phyloP scores from a whole-genome alignment of 202 grass and related monocot genomes.

The Hordeum pubiflorum region DNA sequence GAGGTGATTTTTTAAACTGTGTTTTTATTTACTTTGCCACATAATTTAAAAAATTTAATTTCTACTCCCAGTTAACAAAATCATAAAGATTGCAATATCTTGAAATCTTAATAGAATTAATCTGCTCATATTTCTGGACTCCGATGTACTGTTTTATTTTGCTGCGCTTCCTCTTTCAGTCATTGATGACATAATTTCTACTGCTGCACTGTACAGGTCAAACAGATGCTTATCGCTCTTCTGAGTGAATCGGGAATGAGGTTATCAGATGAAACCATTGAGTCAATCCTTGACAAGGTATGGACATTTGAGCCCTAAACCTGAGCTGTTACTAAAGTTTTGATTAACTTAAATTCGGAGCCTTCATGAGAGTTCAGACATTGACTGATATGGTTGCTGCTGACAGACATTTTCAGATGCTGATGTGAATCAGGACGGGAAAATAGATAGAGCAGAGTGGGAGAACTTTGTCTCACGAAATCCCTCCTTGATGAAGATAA shows the following conservation, averaged over 20 bases:
- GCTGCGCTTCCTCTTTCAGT: background rate
- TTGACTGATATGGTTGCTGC: background rate
- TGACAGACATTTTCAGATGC: constrained; percentile 58
- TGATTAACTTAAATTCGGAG: background rate
- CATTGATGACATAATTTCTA: background rate
- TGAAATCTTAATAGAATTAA: background rate
- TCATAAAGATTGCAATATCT: background rate
- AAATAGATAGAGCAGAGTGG: constrained; percentile 65
- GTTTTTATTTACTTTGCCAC: background rate
- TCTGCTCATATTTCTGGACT: background rate
- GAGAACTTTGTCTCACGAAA: constrained; percentile 46
- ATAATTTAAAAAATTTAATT: background rate
- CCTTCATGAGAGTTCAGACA: background rate
- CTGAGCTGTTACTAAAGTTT: background rate
- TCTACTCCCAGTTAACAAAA: background rate
- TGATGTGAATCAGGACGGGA: constrained; percentile 51
- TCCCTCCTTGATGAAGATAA: constrained; percentile 61
- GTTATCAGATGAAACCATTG: constrained; percentile 58
- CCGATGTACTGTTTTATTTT: background rate
- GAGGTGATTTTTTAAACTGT: constrained; percentile 31
- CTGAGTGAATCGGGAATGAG: constrained; percentile 61
- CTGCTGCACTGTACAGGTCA: constrained; percentile 33
- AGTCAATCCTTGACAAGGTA: constrained; percentile 67
- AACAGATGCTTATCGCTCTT: constrained; percentile 63
- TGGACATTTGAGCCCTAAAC: constrained; percentile 17